These are phyloP conservation scores for Talinum fruticosum DNA, from an alignment of 148 eudicot genomes.

Conservation along the genomic window DNA sequence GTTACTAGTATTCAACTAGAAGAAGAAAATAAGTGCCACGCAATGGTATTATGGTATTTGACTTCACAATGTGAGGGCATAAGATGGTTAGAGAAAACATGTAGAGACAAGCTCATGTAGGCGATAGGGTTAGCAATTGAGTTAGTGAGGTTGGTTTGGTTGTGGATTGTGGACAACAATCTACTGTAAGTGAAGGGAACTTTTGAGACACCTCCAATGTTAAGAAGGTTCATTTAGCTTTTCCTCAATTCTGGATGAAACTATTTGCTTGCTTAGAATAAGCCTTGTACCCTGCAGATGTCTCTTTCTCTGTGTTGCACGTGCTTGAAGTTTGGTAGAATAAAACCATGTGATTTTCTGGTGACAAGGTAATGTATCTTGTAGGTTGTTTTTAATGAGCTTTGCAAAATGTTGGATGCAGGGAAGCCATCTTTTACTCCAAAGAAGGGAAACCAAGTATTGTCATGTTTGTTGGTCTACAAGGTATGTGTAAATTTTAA, in stretches of 20 bases:
- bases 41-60: not conserved
- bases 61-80: not conserved
- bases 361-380: conserved; percentile 13
- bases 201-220: not conserved
- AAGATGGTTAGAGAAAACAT: not conserved
- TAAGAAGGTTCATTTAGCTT: not conserved
- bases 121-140: not conserved
- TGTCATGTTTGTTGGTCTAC: conserved; percentile 97
- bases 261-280: not conserved
- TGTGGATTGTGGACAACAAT: too few species aligned
- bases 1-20: not conserved
- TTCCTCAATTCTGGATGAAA: not conserved
- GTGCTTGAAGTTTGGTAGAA: not conserved
- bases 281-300: not conserved
- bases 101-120: not conserved
- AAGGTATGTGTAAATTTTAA: conserved; percentile 49
- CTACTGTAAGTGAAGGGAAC: not conserved
- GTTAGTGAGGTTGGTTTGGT: not conserved
- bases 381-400: conserved; percentile 89
- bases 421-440: conserved; percentile 87
- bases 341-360: not conserved
- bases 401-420: conserved; percentile 92
- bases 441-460: conserved; percentile 83
- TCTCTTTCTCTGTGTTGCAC: not conserved
- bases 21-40: not conserved